phyloP scores from a whole-genome alignment of 1,139 yeast species.

The Kluyveromyces sp. region DNA sequence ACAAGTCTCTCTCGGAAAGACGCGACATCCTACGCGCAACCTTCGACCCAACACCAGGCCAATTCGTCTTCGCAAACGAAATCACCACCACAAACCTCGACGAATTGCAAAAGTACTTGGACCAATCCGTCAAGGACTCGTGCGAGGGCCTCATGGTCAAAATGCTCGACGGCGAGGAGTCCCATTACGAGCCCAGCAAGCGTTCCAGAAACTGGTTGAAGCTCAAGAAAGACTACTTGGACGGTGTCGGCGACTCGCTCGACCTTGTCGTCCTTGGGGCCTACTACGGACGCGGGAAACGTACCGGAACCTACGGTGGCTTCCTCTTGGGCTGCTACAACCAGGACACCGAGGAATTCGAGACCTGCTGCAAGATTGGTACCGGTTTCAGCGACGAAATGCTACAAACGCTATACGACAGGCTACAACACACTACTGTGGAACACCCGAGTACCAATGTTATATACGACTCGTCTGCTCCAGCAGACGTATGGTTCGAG shows the following conservation, averaged over 20 bases:
- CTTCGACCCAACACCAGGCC: slow-evolving; percentile 61
- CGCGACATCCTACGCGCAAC: slow-evolving; percentile 50
- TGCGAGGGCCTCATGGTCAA: slow-evolving; percentile 98
- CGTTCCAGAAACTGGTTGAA: slow-evolving; percentile 94
- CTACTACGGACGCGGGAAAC: slow-evolving; percentile 85
- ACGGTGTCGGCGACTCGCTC: slow-evolving; percentile 91
- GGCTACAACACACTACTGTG: slow-evolving; percentile 63
- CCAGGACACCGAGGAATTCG: slow-evolving; percentile 83
- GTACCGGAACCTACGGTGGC: slow-evolving; percentile 94
- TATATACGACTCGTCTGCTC: slow-evolving; percentile 61
- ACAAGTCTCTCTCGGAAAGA: slow-evolving; percentile 63
- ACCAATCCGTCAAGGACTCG: slow-evolving; percentile 78
- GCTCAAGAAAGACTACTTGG: slow-evolving; percentile 85
- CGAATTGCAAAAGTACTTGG: slow-evolving; percentile 79
- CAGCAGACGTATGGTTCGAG: slow-evolving; percentile 95
- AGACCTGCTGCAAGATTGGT: slow-evolving; percentile 93
- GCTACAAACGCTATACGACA: slow-evolving; percentile 50
- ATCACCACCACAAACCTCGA: slow-evolving; percentile 67
- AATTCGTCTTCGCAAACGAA: slow-evolving; percentile 71
- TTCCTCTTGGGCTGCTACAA: slow-evolving; percentile 85
- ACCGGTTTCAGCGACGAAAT: slow-evolving; percentile 93
- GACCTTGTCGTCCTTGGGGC: slow-evolving; percentile 95
- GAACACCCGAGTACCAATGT: slow-evolving; percentile 61
- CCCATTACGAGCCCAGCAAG: slow-evolving; percentile 88
- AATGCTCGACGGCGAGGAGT: slow-evolving; percentile 71